Evolutionary conservation across 1,284 basidiomycete species (phyloP).

Genomic region (Tylopilus sp.): DNA sequence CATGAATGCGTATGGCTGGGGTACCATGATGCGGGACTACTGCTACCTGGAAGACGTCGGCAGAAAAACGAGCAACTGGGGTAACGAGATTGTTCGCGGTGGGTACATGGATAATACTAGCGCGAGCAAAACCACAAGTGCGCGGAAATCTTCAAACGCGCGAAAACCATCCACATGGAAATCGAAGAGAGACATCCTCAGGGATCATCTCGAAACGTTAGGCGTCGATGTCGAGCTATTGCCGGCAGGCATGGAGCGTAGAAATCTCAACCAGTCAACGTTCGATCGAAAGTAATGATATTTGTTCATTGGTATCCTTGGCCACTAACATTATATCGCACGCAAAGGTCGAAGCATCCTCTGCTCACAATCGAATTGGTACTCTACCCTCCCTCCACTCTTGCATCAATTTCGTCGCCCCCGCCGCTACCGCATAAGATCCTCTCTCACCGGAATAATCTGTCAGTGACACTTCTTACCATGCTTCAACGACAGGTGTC

Average conservation of each 20-base stretch:
- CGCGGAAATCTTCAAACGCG: slow-evolving; percentile 7
- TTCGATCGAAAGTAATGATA: slow-evolving; percentile 70
- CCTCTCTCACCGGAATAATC: slow-evolving; percentile 59
- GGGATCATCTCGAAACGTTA: slow-evolving; percentile 58
- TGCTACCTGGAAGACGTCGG: slow-evolving; percentile 78
- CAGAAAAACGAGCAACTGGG: slow-evolving; percentile 67
- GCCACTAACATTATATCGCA: slow-evolving; percentile 5
- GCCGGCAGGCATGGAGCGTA: slow-evolving; percentile 78
- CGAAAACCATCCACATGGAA: slow-evolving; percentile 18
- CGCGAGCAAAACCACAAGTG: slow-evolving; percentile 18
- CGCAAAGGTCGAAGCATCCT: slow-evolving; percentile 62
- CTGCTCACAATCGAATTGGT: slow-evolving; percentile 71
- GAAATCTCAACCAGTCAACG: slow-evolving; percentile 71
- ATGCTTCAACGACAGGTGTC: slow-evolving; percentile 45
- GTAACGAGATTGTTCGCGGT: slow-evolving; percentile 61
- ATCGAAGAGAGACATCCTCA: slow-evolving; percentile 55
- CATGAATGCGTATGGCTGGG: slow-evolving; percentile 78
- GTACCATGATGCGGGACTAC: slow-evolving; percentile 83
- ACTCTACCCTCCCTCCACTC: slow-evolving; percentile 50
- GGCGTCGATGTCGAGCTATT: slow-evolving; percentile 75
- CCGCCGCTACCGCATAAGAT: slow-evolving; percentile 40
- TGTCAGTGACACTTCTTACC: slow-evolving; percentile 48
- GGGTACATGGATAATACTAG: slow-evolving; percentile 33
- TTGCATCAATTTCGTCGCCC: slow-evolving; percentile 38
- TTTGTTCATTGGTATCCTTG: slow-evolving; percentile 8